Base-by-base conservation (phyloP, 2,329 filamentous ascomycete species). In the Pestalotiopsis sp. region DNA sequence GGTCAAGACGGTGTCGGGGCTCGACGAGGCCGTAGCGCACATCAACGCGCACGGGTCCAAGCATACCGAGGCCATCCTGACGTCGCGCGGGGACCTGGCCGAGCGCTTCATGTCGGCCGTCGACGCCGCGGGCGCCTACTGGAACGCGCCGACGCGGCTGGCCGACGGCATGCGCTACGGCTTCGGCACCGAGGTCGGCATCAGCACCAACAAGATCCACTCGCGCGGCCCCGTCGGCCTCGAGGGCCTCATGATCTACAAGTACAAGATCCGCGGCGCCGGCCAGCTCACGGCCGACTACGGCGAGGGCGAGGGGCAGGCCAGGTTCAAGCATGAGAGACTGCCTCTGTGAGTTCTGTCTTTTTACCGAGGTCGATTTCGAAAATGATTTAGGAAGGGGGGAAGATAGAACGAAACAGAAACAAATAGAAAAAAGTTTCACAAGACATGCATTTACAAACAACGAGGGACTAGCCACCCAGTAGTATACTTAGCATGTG, bases 181-280 rank as follows among this genome's bases (percentile, higher is more conserved):
- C 7, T 99, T 99, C 81, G 96, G 96, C 62, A 98, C 96, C 0
- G 96, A 99, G 82, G 96, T 99, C 27, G 96, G 96, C 67, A 98
- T 99, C 81, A 97, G 93, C 83, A 99, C 96, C 64, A 99, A 98
- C 85, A 99, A 98, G 85, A 97, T 99, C 72, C 96, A 99, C 79
- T 93, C 93, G 1, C 86, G 96, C 64, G 96, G 96, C 0, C 96
- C 96, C 0, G 96, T 99, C 5, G 96, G 96, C 1, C 83, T 99
- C 65, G 96, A 98, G 77, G 96, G 96, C 0, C 81, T 99, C 79
- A 97, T 94, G 78, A 98, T 98, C 71, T 98, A 99, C 83, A 98
- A 98, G 85, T 99, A 98, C 85, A 90, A 96, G 80, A 87, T 99
- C 71, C 86, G 92, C 49, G 96, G 95, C 0, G 84, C 88, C 69